Evolutionary conservation across 2,329 filamentous ascomycete genomes (phyloP).

Genomic region (Hypoxylon sp.): DNA sequence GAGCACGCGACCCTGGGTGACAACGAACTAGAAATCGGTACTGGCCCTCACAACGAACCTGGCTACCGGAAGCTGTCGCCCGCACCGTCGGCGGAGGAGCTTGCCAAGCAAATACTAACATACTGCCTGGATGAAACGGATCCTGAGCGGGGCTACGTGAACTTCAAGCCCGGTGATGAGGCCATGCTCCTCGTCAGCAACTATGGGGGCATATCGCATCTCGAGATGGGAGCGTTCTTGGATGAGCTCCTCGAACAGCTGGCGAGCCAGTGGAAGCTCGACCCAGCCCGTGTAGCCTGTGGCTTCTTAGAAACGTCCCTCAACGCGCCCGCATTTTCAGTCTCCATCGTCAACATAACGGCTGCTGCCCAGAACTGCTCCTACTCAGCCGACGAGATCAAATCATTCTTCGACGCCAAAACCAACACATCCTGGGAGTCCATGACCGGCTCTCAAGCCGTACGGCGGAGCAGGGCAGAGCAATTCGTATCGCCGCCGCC

Average conservation of each 20-base stretch:
- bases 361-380: constrained; percentile 61
- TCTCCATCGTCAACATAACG: constrained; percentile 74
- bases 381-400: constrained; percentile 68
- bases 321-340: constrained; percentile 79
- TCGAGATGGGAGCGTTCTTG: constrained; percentile 69
- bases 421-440: constrained; percentile 72
- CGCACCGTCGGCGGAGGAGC: constrained; percentile 62
- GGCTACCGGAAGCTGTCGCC: constrained; percentile 71
- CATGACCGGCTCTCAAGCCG: constrained; percentile 62
- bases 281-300: constrained; percentile 68
- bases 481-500: constrained; percentile 60
- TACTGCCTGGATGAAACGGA: constrained; percentile 72
- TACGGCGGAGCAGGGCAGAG: constrained; percentile 56
- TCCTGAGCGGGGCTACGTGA: constrained; percentile 64
- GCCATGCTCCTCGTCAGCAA: constrained; percentile 70
- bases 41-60: constrained; percentile 77
- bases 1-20: constrained; percentile 64
- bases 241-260: constrained; percentile 69
- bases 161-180: constrained; percentile 64
- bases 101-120: constrained; percentile 71
- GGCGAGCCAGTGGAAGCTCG: constrained; percentile 62
- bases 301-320: constrained; percentile 80
- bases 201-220: constrained; percentile 70
- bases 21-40: constrained; percentile 74
- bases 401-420: constrained; percentile 74